Conservation (phyloP, 2,329 filamentous ascomycete genomes). For the Cladosporium sp. region DNA sequence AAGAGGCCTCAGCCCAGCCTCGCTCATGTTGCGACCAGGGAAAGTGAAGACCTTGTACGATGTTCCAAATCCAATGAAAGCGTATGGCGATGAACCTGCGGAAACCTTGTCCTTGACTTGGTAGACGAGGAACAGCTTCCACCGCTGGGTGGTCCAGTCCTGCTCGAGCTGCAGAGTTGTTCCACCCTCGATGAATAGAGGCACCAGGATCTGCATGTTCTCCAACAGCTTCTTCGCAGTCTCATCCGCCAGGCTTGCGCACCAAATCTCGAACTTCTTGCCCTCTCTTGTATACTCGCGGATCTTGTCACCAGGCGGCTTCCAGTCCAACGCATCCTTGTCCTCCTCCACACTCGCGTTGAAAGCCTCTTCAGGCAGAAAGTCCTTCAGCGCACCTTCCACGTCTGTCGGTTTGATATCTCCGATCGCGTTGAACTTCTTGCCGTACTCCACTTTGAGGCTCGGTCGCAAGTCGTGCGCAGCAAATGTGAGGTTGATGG, state of each 20-base stretch:
- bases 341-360: conserved; percentile 13
- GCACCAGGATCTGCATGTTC: conserved; percentile 77
- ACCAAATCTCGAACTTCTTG: conserved; percentile 79
- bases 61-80: conserved; percentile 84
- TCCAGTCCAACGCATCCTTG: conserved; percentile 51
- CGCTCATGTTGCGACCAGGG: conserved; percentile 24
- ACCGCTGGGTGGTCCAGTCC: conserved; percentile 71
- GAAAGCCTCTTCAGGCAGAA: conserved; percentile 61
- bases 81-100: conserved; percentile 55
- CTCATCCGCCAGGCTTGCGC: conserved; percentile 66
- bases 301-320: conserved; percentile 71
- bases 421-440: conserved; percentile 65
- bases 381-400: conserved; percentile 58
- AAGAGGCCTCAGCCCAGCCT: not conserved
- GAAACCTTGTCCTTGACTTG: conserved; percentile 22
- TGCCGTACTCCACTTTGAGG: conserved; percentile 65
- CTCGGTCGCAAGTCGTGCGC: conserved; percentile 75
- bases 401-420: conserved; percentile 69
- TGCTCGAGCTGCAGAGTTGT: conserved; percentile 68
- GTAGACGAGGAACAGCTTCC: conserved; percentile 82
- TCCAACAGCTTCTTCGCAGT: conserved; percentile 67
- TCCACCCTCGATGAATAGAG: conserved; percentile 92
- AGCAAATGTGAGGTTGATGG: conserved; percentile 67
- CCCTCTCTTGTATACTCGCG: conserved; percentile 59
- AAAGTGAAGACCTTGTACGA: conserved; percentile 72